These are phyloP conservation scores for Xenoacremonium recifei DNA, from an alignment of 2,329 filamentous ascomycete genomes.

Conservation along the genomic window DNA sequence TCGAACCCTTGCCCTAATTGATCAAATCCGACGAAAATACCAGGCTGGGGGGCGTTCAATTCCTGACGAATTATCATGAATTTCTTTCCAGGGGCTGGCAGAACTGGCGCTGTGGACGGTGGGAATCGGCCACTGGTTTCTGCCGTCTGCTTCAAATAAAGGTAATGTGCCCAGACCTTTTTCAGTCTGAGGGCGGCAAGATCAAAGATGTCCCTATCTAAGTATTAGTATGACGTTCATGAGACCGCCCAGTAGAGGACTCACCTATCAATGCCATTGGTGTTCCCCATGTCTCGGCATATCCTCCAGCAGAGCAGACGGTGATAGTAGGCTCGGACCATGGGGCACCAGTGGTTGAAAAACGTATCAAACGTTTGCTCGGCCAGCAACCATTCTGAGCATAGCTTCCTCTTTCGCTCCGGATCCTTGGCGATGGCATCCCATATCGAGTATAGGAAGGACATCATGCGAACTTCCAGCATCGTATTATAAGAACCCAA, in stretches of 20 bases:
- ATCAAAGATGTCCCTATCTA: slow-evolving; percentile 65
- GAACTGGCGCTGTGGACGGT: slow-evolving; percentile 77
- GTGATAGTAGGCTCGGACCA: slow-evolving; percentile 93
- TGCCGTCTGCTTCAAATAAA: slow-evolving; percentile 69
- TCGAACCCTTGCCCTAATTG: slow-evolving; percentile 30
- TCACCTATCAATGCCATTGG: slow-evolving; percentile 65
- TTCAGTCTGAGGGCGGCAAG: slow-evolving; percentile 66
- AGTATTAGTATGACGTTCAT: slow-evolving; percentile 20
- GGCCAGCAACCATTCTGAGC: slow-evolving; percentile 71
- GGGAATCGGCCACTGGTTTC: slow-evolving; percentile 52
- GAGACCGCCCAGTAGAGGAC: slow-evolving; percentile 27
- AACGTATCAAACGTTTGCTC: slow-evolving; percentile 74
- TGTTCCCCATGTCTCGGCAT: slow-evolving; percentile 69
- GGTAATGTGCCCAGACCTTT: slow-evolving; percentile 75
- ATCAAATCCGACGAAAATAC: slow-evolving; percentile 51
- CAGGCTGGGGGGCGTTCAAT: slow-evolving; percentile 44
- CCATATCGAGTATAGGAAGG: slow-evolving; percentile 81
- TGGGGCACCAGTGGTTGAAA: slow-evolving; percentile 94
- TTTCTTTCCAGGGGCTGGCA: slow-evolving; percentile 79
- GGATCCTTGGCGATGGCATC: slow-evolving; percentile 65
- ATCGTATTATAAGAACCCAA: slow-evolving; percentile 82
- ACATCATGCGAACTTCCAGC: slow-evolving; percentile 81
- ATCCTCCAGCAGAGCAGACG: slow-evolving; percentile 87
- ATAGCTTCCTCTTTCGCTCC: slow-evolving; percentile 66
- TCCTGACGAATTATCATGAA: slow-evolving; percentile 90